Evolutionary conservation across 2,329 filamentous ascomycete genomes (phyloP).

Genomic region (Hypomyces perniciosus): DNA sequence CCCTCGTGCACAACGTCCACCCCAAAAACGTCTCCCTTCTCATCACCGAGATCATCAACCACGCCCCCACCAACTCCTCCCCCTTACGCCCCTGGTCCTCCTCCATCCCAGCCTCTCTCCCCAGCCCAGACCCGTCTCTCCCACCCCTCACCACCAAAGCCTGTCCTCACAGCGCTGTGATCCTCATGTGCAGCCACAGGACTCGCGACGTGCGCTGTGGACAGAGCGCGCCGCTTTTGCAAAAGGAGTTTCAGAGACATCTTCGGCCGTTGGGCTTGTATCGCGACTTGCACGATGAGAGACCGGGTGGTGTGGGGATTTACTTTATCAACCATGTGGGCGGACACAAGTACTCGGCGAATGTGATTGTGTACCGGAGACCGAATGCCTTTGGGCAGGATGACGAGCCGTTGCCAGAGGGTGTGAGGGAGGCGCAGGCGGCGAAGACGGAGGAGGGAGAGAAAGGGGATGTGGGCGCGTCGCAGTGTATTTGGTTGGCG

Average conservation of each 20-base stretch:
- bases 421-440: slow-evolving; percentile 21
- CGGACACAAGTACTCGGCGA: slow-evolving; percentile 93
- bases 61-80: slow-evolving; percentile 66
- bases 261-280: slow-evolving; percentile 77
- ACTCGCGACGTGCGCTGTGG: slow-evolving; percentile 95
- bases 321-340: slow-evolving; percentile 97
- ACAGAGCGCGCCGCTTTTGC: slow-evolving; percentile 84
- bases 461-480: slow-evolving; percentile 50
- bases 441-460: slow-evolving; percentile 21
- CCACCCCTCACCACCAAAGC: slow-evolving; percentile 35
- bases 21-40: slow-evolving; percentile 67
- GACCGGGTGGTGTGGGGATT: slow-evolving; percentile 87
- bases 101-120: slow-evolving; percentile 29
- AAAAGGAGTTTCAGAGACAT: slow-evolving; percentile 83
- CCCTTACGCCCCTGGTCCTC: slow-evolving; percentile 41
- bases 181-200: slow-evolving; percentile 88
- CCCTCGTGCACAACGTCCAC: slow-evolving; percentile 75
- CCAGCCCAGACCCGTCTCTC: slow-evolving; percentile 22
- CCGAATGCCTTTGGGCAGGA: slow-evolving; percentile 52
- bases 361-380: slow-evolving; percentile 83
- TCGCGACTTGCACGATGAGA: slow-evolving; percentile 79
- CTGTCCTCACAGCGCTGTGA: slow-evolving; percentile 77
- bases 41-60: slow-evolving; percentile 63
- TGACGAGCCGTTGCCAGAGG: slow-evolving; percentile 25
- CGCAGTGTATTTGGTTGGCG: slow-evolving; percentile 90